These are phyloP conservation scores for Chernovozyma sophiae-reginae DNA, from an alignment of 1,139 yeast species.

Conservation along the genomic window DNA sequence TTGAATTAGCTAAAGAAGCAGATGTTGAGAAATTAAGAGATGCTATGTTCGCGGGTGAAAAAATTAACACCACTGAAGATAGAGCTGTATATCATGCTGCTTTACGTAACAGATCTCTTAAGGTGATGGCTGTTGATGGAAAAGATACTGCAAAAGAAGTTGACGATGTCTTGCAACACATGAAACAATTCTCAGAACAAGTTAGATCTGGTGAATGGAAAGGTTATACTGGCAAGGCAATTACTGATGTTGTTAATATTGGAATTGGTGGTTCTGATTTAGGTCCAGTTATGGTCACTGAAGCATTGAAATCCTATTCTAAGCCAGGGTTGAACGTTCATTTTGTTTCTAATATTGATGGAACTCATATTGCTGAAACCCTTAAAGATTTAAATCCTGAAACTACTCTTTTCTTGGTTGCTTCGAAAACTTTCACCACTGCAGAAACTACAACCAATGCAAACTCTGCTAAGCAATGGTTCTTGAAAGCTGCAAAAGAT, in stretches of 20 bases:
- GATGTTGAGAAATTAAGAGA: conserved; percentile 84
- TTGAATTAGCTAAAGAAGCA: conserved; percentile 86
- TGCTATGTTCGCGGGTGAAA: conserved; percentile 86
- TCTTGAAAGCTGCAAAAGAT: conserved; percentile 68
- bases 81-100: conserved; percentile 98
- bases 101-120: conserved; percentile 83
- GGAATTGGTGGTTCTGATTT: conserved; percentile 99
- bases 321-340: conserved; percentile 74
- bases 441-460: conserved; percentile 98
- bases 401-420: conserved; percentile 89
- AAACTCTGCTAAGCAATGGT: conserved; percentile 91
- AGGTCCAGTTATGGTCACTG: conserved; percentile 99
- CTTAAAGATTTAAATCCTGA: conserved; percentile 76
- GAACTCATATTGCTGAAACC: conserved; percentile 93
- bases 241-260: conserved; percentile 91
- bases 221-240: conserved; percentile 93
- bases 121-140: conserved; percentile 86
- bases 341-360: conserved; percentile 97
- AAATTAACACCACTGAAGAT: conserved; percentile 91
- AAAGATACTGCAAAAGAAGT: conserved; percentile 86
- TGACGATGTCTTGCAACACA: conserved; percentile 84
- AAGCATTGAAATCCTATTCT: conserved; percentile 89
- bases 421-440: conserved; percentile 97
- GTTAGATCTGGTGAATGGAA: conserved; percentile 93
- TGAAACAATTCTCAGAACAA: conserved; percentile 88